Conservation (phyloP, 495 filamentous ascomycete genomes). For the Xylaria cubensis region DNA sequence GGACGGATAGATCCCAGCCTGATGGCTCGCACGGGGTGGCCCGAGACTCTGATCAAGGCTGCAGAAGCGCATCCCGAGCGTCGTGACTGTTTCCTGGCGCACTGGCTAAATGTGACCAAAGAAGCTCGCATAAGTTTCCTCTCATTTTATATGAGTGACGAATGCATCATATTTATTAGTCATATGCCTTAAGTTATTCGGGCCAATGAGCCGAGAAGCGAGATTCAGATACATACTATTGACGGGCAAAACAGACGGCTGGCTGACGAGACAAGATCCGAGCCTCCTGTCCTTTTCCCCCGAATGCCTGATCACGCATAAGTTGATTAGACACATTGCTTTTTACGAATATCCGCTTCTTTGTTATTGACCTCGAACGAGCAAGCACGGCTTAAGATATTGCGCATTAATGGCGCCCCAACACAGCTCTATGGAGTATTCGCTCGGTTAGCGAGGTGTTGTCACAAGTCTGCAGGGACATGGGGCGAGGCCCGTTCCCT, state of each 20-base stretch:
- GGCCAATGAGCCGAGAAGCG: constrained; percentile 21
- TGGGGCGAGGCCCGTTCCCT: constrained; percentile 7
- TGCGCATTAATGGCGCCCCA: not conserved
- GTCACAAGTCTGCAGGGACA: constrained; percentile 9
- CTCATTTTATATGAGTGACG: constrained; percentile 15
- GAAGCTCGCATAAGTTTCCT: constrained; percentile 29
- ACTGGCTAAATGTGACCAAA: constrained; percentile 37
- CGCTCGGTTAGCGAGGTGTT: constrained; percentile 25
- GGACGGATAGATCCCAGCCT: constrained; percentile 46
- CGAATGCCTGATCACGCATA: not conserved
- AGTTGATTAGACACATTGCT: not conserved
- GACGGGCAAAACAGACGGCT: not conserved
- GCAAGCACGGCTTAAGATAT: not conserved
- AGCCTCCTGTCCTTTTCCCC: not conserved
- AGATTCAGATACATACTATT: not conserved
- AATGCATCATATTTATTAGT: constrained; percentile 4
- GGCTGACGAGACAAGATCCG: not conserved
- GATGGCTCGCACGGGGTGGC: constrained; percentile 45
- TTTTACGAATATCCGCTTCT: not conserved
- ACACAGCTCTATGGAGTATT: not conserved
- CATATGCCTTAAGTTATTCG: constrained; percentile 6
- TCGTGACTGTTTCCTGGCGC: constrained; percentile 29
- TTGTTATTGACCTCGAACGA: not conserved
- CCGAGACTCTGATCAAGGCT: constrained; percentile 46
- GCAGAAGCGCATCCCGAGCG: constrained; percentile 33